Conservation (phyloP, 371 early-diverging fungal genomes). For the Apophysomyces elegans region DNA sequence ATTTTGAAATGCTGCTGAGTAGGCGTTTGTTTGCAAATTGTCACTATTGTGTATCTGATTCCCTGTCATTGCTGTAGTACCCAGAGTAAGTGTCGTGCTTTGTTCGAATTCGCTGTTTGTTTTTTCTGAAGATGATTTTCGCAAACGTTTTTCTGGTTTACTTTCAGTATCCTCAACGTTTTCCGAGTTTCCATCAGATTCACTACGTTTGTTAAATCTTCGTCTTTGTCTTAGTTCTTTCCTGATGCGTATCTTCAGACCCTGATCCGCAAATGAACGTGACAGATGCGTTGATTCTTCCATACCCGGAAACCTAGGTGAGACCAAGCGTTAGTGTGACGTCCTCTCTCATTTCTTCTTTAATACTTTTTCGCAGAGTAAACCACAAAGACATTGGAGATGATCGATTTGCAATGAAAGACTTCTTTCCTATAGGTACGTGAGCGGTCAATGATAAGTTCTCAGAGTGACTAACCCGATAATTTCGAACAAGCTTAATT, state of each 20-base stretch:
- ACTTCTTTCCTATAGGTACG: slow-evolving; percentile 63
- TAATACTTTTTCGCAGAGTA: slow-evolving; percentile 84
- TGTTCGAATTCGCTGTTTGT: neutral
- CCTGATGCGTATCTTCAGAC: slow-evolving; percentile 91
- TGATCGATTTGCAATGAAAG: slow-evolving; percentile 78
- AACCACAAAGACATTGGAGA: slow-evolving; percentile 81
- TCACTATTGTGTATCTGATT: neutral
- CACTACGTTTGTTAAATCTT: slow-evolving; percentile 28
- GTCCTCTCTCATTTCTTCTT: neutral
- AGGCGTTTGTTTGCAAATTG: neutral
- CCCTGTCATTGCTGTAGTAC: neutral
- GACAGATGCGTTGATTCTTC: slow-evolving; percentile 91
- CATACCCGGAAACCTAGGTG: slow-evolving; percentile 87
- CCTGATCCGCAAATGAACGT: slow-evolving; percentile 93
- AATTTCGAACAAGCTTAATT: slow-evolving; percentile 89
- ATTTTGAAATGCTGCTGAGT: neutral
- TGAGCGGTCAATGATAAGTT: neutral
- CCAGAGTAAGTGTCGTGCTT: neutral
- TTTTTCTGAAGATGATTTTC: neutral
- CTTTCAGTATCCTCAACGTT: neutral
- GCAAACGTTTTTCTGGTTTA: neutral
- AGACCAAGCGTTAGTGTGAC: neutral
- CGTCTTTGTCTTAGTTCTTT: slow-evolving; percentile 61
- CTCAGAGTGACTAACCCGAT: slow-evolving; percentile 59
- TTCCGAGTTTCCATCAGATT: slow-evolving; percentile 17